A percentile compares a stretch with the other conserved stretches of the same genome.
Conservation (phyloP, 805 yeast species). For the Lipomyces japonicus region DNA sequence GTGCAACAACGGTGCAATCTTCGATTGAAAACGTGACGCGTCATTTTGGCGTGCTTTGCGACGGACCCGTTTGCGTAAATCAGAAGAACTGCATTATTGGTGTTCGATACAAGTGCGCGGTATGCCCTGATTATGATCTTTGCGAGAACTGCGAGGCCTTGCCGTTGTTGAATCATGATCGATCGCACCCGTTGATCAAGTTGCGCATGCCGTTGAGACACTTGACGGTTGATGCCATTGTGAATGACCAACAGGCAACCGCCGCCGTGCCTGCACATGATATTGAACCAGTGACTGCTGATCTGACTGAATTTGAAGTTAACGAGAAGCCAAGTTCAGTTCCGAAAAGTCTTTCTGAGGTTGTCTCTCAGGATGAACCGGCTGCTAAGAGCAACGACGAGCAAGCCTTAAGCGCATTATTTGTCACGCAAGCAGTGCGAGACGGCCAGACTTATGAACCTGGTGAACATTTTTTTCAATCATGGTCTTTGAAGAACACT, state of each 20-base stretch:
- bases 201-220: slow-evolving; percentile 35
- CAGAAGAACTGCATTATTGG: slow-evolving; percentile 37
- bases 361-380: background rate
- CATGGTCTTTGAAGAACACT: slow-evolving; percentile 23
- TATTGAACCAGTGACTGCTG: background rate
- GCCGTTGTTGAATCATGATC: slow-evolving; percentile 24
- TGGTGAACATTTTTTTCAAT: slow-evolving; percentile 22
- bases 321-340: background rate
- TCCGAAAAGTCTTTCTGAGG: background rate
- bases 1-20: background rate
- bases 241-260: background rate
- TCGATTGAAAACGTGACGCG: background rate
- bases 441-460: slow-evolving; percentile 13
- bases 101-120: slow-evolving; percentile 46
- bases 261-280: slow-evolving; percentile 2
- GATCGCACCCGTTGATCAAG: slow-evolving; percentile 30
- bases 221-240: slow-evolving; percentile 7
- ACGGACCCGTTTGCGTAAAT: slow-evolving; percentile 33
- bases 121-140: slow-evolving; percentile 49
- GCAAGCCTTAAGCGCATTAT: slow-evolving; percentile 2
- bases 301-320: background rate
- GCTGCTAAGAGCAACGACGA: background rate
- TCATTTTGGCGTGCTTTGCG: slow-evolving; percentile 31
- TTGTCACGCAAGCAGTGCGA: slow-evolving; percentile 11
- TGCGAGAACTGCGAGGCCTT: slow-evolving; percentile 41